Base-by-base conservation (phyloP, 2,329 filamentous ascomycete genomes). In the Fusarium virguliforme region DNA sequence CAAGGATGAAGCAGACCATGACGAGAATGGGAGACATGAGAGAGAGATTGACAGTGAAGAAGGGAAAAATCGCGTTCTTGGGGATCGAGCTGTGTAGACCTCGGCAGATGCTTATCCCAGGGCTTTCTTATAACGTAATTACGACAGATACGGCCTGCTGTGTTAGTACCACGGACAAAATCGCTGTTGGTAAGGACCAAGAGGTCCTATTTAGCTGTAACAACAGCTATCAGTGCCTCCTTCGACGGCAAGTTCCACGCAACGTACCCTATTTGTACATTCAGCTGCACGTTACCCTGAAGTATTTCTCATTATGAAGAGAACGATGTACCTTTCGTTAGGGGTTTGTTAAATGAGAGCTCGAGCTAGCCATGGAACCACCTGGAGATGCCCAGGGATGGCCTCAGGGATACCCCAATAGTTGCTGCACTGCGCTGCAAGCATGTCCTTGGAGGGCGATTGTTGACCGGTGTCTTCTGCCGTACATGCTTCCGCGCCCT, bases 61-160 rank as follows among this genome's bases (percentile, higher is more conserved):
- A 30, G 26, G 26, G 5, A 48, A 48, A 10, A 48, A 48, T 30
- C 26, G 43, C 26, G 8, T 48, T 8, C 43, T 48, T 8, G 43
- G 43, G n/a, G 43, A 48, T 2, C 24, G 43, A n/a, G 28, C 18
- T 48, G 43, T 48, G 3, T 48, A 30, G 43, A n/a, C 30, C 26
- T 48, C 6, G 9, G 6, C 5, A 48, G 28, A 30, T 8, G 43
- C 15, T 30, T 48, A 6, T 30, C 15, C 12, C 15, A 18, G 30
- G 43, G n/a, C 15, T 48, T 48, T 48, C 43, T 48, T n/a, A 15
- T 48, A 24, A 48, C 26, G 26, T 30, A 48, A 26, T 48, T 48
- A 48, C 28, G 43, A 48, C 4, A 8, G 12, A 30, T 8, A 15
- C 6, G 30, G 15, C n/a, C 8, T 8, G 24, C 7, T 6, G 15